These are phyloP conservation scores for Heterobasidion parviporum DNA, from an alignment of 1,284 basidiomycete species.

Conservation along the genomic window DNA sequence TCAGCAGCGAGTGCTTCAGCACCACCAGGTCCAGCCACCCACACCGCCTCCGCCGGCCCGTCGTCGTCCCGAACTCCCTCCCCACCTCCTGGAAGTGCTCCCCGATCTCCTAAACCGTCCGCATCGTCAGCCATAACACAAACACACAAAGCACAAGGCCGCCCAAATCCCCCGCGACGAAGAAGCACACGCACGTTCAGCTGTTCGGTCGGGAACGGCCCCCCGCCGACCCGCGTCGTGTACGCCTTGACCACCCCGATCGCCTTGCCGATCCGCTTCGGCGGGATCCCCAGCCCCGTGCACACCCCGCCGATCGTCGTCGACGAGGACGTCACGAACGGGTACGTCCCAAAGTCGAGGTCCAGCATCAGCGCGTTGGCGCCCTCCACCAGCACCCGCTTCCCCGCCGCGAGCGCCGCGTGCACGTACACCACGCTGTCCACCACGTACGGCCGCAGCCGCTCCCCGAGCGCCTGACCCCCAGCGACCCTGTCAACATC, in stretches of 20 bases:
- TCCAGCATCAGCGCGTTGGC: constrained; percentile 99
- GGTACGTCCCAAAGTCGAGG: constrained; percentile 96
- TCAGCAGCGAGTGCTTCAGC: constrained; percentile 84
- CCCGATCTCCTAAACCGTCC: constrained; percentile 56
- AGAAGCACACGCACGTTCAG: constrained; percentile 60
- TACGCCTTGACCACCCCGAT: constrained; percentile 98
- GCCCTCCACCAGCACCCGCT: constrained; percentile 89
- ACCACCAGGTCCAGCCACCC: constrained; percentile 98
- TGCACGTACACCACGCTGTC: constrained; percentile 87
- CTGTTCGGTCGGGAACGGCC: constrained; percentile 96
- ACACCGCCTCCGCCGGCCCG: constrained; percentile 86
- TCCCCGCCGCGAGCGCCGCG: constrained; percentile 66
- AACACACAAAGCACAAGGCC: background rate
- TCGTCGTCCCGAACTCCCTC: constrained; percentile 87
- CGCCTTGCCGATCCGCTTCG: constrained; percentile 75
- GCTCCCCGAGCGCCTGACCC: constrained; percentile 69
- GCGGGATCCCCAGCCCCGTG: constrained; percentile 93
- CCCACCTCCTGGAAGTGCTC: constrained; percentile 92
- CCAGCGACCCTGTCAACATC: background rate
- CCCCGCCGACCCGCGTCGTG: constrained; percentile 94
- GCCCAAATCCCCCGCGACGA: background rate
- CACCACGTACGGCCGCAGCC: constrained; percentile 83
- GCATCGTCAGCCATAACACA: background rate
- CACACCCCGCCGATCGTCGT: constrained; percentile 93
- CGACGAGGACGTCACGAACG: constrained; percentile 91